Conservation (phyloP, 1,139 yeast species). For the Taphrina communis region DNA sequence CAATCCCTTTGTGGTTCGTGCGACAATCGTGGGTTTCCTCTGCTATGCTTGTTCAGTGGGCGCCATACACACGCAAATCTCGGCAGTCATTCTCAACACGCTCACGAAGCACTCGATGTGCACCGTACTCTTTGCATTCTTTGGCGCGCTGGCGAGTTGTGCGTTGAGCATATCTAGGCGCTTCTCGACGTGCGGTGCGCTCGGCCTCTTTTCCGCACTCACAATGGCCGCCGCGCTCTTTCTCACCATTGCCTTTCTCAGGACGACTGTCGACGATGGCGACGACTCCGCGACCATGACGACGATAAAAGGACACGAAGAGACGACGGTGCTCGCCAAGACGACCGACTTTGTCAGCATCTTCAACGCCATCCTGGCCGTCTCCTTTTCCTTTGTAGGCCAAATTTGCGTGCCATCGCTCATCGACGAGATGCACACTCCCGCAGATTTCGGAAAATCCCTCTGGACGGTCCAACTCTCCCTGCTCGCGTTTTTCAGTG, state of each 20-base stretch:
- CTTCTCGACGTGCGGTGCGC: slow-evolving; percentile 17
- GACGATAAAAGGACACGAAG: too few relatives aligned
- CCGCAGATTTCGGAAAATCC: slow-evolving; percentile 10
- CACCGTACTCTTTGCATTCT: slow-evolving; percentile 15
- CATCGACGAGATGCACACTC: slow-evolving; percentile 12
- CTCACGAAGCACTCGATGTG: slow-evolving; percentile 15
- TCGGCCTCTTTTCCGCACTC: slow-evolving; percentile 16
- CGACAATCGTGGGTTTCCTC: slow-evolving; percentile 8
- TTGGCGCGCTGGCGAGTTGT: slow-evolving; percentile 13
- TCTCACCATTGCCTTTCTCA: slow-evolving; percentile 11
- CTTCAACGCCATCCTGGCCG: slow-evolving; percentile 11
- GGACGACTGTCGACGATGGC: not conserved
- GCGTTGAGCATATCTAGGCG: slow-evolving; percentile 2
- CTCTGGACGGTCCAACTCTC: slow-evolving; percentile 19
- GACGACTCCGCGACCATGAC: not conserved
- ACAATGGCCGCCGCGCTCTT: slow-evolving; percentile 2
- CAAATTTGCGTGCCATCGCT: slow-evolving; percentile 16
- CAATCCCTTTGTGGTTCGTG: slow-evolving; percentile 11
- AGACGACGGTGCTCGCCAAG: not conserved
- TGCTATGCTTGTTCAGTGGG: slow-evolving; percentile 15
- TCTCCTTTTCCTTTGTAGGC: slow-evolving; percentile 15
- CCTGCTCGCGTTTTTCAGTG: slow-evolving; percentile 12
- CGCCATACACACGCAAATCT: slow-evolving; percentile 14
- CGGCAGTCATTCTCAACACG: slow-evolving; percentile 12
- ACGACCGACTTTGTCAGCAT: slow-evolving; percentile 17